phyloP scores from a whole-genome alignment of 108 stramenopile species.

The Parietichytrium sp. region DNA sequence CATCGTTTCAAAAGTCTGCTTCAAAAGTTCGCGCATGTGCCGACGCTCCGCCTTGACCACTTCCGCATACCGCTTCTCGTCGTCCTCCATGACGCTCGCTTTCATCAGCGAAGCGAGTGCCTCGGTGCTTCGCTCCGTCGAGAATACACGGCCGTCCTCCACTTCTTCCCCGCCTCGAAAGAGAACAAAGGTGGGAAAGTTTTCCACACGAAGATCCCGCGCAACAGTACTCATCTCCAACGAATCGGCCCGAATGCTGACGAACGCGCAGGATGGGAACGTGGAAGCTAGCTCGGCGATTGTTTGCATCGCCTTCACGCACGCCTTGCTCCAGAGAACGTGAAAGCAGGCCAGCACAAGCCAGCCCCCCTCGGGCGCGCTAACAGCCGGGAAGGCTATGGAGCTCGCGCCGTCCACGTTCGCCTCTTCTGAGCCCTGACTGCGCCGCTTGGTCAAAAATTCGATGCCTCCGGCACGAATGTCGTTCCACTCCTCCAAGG shows the following conservation, averaged over 20 bases:
- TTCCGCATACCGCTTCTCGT: constrained; percentile 33
- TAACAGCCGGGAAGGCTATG: neutral
- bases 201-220: neutral
- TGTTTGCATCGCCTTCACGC: constrained; percentile 40
- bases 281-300: constrained; percentile 37
- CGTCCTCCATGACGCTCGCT: neutral
- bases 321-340: constrained; percentile 27
- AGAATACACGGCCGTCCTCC: constrained; percentile 36
- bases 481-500: neutral
- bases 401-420: neutral
- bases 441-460: neutral
- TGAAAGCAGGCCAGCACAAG: constrained; percentile 47
- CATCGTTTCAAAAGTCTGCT: neutral
- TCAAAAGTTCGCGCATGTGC: neutral
- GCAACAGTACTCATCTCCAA: constrained; percentile 12
- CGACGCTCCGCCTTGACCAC: constrained; percentile 1
- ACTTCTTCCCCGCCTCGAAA: constrained; percentile 46
- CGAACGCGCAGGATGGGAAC: constrained; percentile 30
- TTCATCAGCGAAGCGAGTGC: neutral
- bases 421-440: constrained; percentile 2
- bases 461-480: neutral
- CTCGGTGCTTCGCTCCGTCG: constrained; percentile 16
- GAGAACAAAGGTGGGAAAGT: constrained; percentile 42
- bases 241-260: constrained; percentile 41
- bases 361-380: constrained; percentile 44